phyloP scores from a whole-genome alignment of 345 rosid species.

The Isatis tinctoria region DNA sequence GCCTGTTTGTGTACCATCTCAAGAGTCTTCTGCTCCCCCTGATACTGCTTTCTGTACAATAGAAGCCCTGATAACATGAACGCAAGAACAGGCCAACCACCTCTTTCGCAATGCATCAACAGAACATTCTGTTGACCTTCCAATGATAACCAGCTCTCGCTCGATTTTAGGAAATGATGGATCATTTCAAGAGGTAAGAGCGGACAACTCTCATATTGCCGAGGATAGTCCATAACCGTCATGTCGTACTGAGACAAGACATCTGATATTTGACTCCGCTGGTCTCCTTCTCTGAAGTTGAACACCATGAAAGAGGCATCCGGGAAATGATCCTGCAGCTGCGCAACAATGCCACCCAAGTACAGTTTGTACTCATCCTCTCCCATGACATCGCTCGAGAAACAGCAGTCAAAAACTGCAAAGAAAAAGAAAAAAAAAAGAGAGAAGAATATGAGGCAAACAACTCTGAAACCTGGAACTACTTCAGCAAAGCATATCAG shows the following conservation, averaged over 20 bases:
- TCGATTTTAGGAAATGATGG: constrained; percentile 83
- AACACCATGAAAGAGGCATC: constrained; percentile 98
- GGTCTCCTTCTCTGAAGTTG: constrained; percentile 94
- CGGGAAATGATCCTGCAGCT: constrained; percentile 89
- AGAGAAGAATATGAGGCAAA: background rate
- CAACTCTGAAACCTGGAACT: background rate
- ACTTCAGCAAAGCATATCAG: background rate
- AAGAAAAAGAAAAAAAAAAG: background rate
- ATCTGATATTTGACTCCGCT: constrained; percentile 82
- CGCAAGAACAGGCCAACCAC: constrained; percentile 98
- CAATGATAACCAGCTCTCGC: constrained; percentile 93
- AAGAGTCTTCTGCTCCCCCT: constrained; percentile 93
- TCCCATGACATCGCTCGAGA: constrained; percentile 86
- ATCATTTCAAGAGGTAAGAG: constrained; percentile 90
- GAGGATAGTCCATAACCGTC: constrained; percentile 99
- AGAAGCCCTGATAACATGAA: constrained; percentile 96
- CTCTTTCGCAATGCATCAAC: constrained; percentile 93
- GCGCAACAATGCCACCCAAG: constrained; percentile 92
- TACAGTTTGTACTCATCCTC: constrained; percentile 93
- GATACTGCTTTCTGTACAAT: constrained; percentile 76
- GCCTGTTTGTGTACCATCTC: constrained; percentile 99
- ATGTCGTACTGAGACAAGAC: constrained; percentile 84
- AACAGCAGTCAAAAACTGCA: constrained; percentile 99
- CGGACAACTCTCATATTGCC: constrained; percentile 83
- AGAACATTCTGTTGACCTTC: constrained; percentile 94